Evolutionary conservation across 768 basidiomycete species (phyloP), one percentile per base, ranked within the genome.

Genomic region (Dentipellis fragilis): DNA sequence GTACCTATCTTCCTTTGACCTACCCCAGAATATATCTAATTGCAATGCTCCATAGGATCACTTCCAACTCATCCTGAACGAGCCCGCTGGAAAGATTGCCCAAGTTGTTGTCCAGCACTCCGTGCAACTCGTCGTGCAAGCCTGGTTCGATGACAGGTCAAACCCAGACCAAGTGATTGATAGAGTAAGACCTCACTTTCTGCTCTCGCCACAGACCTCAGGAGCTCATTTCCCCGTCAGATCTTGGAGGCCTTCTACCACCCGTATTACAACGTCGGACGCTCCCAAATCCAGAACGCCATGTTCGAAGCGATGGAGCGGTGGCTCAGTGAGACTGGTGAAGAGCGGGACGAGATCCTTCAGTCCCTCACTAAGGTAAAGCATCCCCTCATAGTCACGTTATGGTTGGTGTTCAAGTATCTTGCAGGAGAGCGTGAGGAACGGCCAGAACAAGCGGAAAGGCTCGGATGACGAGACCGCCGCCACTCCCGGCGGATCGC

Each of bases 61-160:
- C 67, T 86, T 88, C 62, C 79, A 73, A 4, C 75, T 85, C 45
- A 82, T 86, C 52, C 71, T 87, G 52, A 88, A 87, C 65, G 83
- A 87, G 63, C 84, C 86, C 0, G 86, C 86, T 10, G 85, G 86
- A 3, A 83, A 85, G 64, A 80, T 87, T 51, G 86, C 85, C 8
- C 75, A 80, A 63, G 67, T 84, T 23, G 77, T 89, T 12, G 85
- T 87, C 11, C 77, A 80, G 61, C 68, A 88, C 64, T 69, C 72
- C 11, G 83, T 85, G 53, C 77, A 77, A 53, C 68, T 80, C 22
- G 77, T 88, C 40, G 84, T 87, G 23, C 61, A 73, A 69, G 77
- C 80, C 0, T 84, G 81, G 80, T 70, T 67, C 36, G 71, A 78
- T 57, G 69, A 75, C 59, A 63, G 75, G 36, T 70, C 64, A 39